These are phyloP conservation scores for Geotrichum klebahnii DNA, from an alignment of 1,139 yeast species.

Conservation along the genomic window DNA sequence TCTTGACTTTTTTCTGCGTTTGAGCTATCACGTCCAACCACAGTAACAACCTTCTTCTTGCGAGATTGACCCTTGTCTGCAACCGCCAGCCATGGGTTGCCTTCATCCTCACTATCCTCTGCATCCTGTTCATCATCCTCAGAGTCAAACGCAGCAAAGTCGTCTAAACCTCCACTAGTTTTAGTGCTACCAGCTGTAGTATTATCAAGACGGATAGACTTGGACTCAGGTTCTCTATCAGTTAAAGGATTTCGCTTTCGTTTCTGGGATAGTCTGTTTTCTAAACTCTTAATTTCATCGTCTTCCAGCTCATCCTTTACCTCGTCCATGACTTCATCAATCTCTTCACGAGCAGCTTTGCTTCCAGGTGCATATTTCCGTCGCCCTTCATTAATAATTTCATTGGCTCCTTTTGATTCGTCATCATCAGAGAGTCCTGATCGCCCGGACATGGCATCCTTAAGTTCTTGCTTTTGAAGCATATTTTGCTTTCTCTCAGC, in stretches of 20 bases:
- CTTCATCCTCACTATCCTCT: slow-evolving; percentile 34
- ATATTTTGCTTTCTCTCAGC: slow-evolving; percentile 27
- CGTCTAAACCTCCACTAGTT: slow-evolving; percentile 1
- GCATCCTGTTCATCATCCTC: slow-evolving; percentile 14
- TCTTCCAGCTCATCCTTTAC: slow-evolving; percentile 50
- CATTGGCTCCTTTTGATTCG: slow-evolving; percentile 40
- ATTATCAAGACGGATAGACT: slow-evolving; percentile 12
- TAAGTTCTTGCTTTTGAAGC: slow-evolving; percentile 24
- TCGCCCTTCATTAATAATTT: slow-evolving; percentile 65
- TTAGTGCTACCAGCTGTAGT: background rate
- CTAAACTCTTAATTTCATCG: slow-evolving; percentile 52
- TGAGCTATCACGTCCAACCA: slow-evolving; percentile 58
- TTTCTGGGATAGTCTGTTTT: slow-evolving; percentile 27
- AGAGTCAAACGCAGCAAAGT: slow-evolving; percentile 19
- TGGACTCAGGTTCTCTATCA: slow-evolving; percentile 18
- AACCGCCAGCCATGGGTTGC: slow-evolving; percentile 71
- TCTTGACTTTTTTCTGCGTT: slow-evolving; percentile 45
- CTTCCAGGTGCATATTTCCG: slow-evolving; percentile 76
- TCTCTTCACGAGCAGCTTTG: slow-evolving; percentile 43
- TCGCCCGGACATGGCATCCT: slow-evolving; percentile 33
- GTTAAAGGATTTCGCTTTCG: slow-evolving; percentile 18
- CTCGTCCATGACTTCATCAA: slow-evolving; percentile 44
- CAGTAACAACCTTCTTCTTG: slow-evolving; percentile 51
- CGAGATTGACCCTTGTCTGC: slow-evolving; percentile 40
- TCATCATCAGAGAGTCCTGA: slow-evolving; percentile 43